Base-by-base conservation (phyloP, 768 basidiomycete genomes). In the Suillus weaverae region DNA sequence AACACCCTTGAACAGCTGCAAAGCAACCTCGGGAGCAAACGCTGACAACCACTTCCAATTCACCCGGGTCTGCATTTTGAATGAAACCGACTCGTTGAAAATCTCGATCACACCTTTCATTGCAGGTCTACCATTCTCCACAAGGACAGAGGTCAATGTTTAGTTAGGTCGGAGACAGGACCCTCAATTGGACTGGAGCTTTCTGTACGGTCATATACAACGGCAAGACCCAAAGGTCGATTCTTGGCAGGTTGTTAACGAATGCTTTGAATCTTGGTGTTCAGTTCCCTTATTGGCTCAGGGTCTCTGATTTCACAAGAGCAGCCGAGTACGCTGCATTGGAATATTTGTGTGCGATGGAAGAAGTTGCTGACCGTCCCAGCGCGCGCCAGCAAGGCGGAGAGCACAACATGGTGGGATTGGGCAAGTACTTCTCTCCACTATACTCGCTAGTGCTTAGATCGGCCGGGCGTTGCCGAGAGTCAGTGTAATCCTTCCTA, bases 31-130 rank as follows among this genome's bases (percentile, higher is more conserved):
- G 5, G 14, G 39, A 41, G 13, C 94, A 43, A 92, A 95, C 61
- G 96, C 20, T 97, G 80, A 99, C 92, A 62, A 88, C 85, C 67
- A 99, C 92, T 74, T 90, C 92, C 67, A 98, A 81, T 81, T 99
- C 97, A 70, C 97, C 97, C 77, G n/a, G 14, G 20, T 20, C 86
- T 90, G 85, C 98, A 86, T 72, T 91, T 87, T 57, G 92, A 80
- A 65, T 46, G n/a, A 22, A 44, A 97, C 89, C 69, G 98, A 87
- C 76, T 90, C 89, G 71, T 92, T 89, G 82, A 98, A 97, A 66
- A 92, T 94, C 74, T 91, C 87, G 72, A 98, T 92, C 67, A 97
- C 93, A 65, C 89, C 89, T 70, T 67, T 81, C 84, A 41, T 41
- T 18, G 9, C 36, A 66, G 99, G 83, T 68, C 97, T 85, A 65